These are phyloP conservation scores for Hyphopichia wangnamkhiaoensis DNA, from an alignment of 1,139 yeast genomes.

Conservation along the genomic window DNA sequence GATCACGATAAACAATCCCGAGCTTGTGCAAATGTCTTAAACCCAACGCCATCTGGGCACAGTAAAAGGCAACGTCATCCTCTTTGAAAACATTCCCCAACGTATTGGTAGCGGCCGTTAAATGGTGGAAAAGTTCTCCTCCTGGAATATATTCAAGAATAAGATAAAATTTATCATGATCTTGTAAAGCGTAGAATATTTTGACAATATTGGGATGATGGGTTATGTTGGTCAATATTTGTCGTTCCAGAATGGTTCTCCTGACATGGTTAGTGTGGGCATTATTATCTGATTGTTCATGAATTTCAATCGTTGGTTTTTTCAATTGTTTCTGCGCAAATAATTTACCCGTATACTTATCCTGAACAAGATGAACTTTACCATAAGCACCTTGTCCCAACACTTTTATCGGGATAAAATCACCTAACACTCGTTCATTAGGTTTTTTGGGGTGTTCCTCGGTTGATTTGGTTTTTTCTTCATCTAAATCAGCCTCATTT, in stretches of 20 bases:
- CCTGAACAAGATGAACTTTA: conserved; percentile 41
- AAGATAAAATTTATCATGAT: conserved; percentile 32
- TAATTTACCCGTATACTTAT: conserved; percentile 30
- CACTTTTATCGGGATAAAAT: conserved; percentile 40
- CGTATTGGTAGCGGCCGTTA: conserved; percentile 24
- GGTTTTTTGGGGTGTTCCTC: conserved; percentile 5
- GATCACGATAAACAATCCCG: conserved; percentile 60
- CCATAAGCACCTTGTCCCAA: conserved; percentile 48
- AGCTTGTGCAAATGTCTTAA: conserved; percentile 30
- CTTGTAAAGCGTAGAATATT: conserved; percentile 36
- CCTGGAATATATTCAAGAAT: conserved; percentile 37
- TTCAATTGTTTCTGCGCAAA: conserved; percentile 45
- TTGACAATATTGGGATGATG: conserved; percentile 39
- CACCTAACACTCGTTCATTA: conserved; percentile 15
- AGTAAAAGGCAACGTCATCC: conserved; percentile 35
- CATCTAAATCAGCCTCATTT: conserved; percentile 10
- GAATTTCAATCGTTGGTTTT: conserved; percentile 32
- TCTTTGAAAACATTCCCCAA: conserved; percentile 29
- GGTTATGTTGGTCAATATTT: conserved; percentile 62
- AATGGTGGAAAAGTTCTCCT: conserved; percentile 38
- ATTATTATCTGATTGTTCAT: conserved; percentile 5
- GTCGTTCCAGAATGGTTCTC: conserved; percentile 71
- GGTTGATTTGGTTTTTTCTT: not conserved
- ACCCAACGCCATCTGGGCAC: conserved; percentile 37
- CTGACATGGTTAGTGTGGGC: conserved; percentile 24